Evolutionary conservation across 1,284 basidiomycete genomes (phyloP), one percentile per base, ranked within the genome.

Genomic region (Puccinia coronata): DNA sequence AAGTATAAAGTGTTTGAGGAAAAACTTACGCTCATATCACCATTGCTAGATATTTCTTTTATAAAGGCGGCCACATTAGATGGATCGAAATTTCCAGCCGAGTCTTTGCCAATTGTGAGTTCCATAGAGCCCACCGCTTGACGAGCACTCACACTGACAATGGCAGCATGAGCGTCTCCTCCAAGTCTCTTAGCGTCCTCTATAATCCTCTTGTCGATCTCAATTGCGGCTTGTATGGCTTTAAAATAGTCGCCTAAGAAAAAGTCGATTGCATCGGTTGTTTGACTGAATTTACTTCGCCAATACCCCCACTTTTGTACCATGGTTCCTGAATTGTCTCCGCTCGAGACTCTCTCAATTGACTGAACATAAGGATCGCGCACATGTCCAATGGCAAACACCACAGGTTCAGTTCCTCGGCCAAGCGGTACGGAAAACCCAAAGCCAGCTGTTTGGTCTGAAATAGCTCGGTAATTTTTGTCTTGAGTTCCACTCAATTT

Each of bases 31-130:
- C 73, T 77, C 85, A 85, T 85, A 82, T 86, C 85, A 18, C 85
- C 85, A 78, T 86, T 85, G 67, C 84, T 84, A 49, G 84, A 84
- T 61, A 86, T 85, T 80, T 86, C 85, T 74, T 86, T 86, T 78
- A 84, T 83, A 82, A 85, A 85, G 63, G 84, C 82, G 20, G 84
- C 79, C 1, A 84, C 83, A 82, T 85, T 84, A 31, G 81, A 78
- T 3, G 82, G 83, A 77, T 84, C 83, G 82, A 83, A 85, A 9
- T 63, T 41, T n/a, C 80, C 80, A 20, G 53, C 41, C 41, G 82
- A 82, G 36, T 82, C 49, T 41, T 57, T 73, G 61, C 83, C 82
- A 28, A 86, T 81, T 12, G 85, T 86, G 79, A 85, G 83, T 82
- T 85, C 85, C 28, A 85, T 82, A 3, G 84, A 83, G 23, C 84